These are phyloP conservation scores for Gomphus sp. DNA, from an alignment of 1,284 basidiomycete genomes.

Conservation along the genomic window DNA sequence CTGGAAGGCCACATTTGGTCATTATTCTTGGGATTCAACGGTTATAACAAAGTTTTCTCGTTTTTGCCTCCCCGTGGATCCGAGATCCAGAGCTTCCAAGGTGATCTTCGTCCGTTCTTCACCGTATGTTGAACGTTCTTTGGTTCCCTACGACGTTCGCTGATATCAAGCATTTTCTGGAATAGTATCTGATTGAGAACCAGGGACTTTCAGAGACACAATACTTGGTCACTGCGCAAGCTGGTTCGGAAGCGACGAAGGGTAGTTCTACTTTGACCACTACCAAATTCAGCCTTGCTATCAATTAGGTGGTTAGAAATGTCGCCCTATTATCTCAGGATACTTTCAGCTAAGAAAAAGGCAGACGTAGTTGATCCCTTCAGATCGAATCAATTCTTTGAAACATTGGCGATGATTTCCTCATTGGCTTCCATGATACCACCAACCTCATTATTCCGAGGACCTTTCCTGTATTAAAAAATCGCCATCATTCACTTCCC, in stretches of 20 bases:
- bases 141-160: too few relatives aligned
- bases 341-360: background rate
- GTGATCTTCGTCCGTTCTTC: constrained; percentile 47
- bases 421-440: too few relatives aligned
- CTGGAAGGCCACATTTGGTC: constrained; percentile 49
- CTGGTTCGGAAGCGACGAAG: constrained; percentile 46
- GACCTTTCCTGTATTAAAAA: too few relatives aligned
- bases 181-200: constrained; percentile 43
- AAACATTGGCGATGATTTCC: too few relatives aligned
- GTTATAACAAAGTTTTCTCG: constrained; percentile 51
- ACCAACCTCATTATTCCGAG: too few relatives aligned
- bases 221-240: constrained; percentile 45
- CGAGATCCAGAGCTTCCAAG: constrained; percentile 39
- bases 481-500: too few relatives aligned
- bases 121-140: too few relatives aligned
- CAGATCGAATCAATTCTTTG: too few relatives aligned
- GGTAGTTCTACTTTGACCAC: constrained; percentile 46
- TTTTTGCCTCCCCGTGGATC: constrained; percentile 42
- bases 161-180: too few relatives aligned
- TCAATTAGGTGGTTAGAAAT: background rate
- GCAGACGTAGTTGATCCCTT: too few relatives aligned
- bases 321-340: background rate
- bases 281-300: constrained; percentile 3
- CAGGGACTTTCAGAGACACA: constrained; percentile 37
- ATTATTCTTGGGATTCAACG: constrained; percentile 49